Evolutionary conservation across 441 rosid genomes (phyloP), one percentile per base, ranked within the genome.

Genomic region (Daphne laureola): DNA sequence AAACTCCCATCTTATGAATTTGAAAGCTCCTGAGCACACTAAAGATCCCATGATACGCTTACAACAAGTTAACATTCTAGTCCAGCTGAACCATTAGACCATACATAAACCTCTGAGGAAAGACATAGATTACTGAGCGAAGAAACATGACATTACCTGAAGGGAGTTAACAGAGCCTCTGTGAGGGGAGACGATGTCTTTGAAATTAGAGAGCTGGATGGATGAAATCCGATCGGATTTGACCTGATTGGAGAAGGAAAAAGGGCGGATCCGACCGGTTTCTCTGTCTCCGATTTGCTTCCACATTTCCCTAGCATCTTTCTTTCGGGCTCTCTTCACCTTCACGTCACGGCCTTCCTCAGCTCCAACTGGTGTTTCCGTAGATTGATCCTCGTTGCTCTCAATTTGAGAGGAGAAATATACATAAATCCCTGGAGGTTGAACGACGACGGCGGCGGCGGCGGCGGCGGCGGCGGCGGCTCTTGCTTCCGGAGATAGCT

Each of bases 231-330:
- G 83, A 48, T 55, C 49, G 70, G 94, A 81, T 67, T 73, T 77
- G 70, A 88, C 54, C 51, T 73, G 84, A 69, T 59, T 80, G 14
- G 73, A 55, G 72, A 91, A 86, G 64, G 78, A 75, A 71, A 57
- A 70, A 14, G 95, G 79, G 65, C 73, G 75, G 65, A 71, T 55
- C 73, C 75, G 73, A 61, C 95, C 93, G 51, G 83, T 68, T 84
- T 88, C 96, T 88, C 96, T 82, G 71, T 73, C 70, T 67, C 74
- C 65, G 64, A 92, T 79, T 73, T 75, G 79, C 81, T 77, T 72
- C 95, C 98, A 86, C 98, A 91, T 88, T 75, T 75, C 77, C 77
- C 78, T 64, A 73, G 94, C 97, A 90, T 90, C 90, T 84, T 81
- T 73, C 76, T 68, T 67, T 52, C 38, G 14, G 43, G 53, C 23